Evolutionary conservation across 2,329 filamentous ascomycete species (phyloP), one percentile per base, ranked within the genome.

Genomic region (Cladosporium sp.): DNA sequence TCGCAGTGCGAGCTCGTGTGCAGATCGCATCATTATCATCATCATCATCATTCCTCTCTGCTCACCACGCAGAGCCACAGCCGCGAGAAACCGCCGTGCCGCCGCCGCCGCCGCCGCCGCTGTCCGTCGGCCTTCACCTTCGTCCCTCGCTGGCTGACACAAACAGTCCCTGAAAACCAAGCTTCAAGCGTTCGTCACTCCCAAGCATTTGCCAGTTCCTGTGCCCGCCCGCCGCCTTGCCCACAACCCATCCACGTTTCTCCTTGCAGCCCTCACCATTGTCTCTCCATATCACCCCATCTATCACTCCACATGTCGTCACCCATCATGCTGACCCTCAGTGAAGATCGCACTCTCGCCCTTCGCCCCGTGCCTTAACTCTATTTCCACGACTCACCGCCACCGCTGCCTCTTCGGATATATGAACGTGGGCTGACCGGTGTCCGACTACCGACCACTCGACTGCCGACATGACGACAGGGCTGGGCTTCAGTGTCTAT

Each of bases 401-500:
- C 61, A 33, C 21, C 61, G 61, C 61, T 40, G 14, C 26, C 35
- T 63, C 50, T 33, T 63, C 61, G 61, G 61, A 44, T 26, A 44
- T 26, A 23, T 28, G 23, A 28, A 37, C 56, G 29, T 59, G 21
- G 29, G 37, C 56, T 59, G 14, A 12, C 33, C 37, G 35, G 56
- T 59, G 56, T 37, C 56, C 31, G 56, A 59, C 56, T 59, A 46
- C n/a, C 35, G 26, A 8, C 18, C 12, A 23, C 21, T n/a, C 26
- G 21, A 46, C 12, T 40, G 33, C 33, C 50, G 61, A 44, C 35
- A 63, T 63, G 61, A 56, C 61, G 23, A 46, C 61, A 10, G 61
- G 61, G 26, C n/a, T 62, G 16, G 60, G 60, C 16, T 63, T 63
- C 61, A 63, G 61, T 35, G 50, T 63, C 18, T 65, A 60, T 49